These are phyloP conservation scores for Leccinum ochraceum DNA, from an alignment of 768 basidiomycete genomes.

Conservation along the genomic window DNA sequence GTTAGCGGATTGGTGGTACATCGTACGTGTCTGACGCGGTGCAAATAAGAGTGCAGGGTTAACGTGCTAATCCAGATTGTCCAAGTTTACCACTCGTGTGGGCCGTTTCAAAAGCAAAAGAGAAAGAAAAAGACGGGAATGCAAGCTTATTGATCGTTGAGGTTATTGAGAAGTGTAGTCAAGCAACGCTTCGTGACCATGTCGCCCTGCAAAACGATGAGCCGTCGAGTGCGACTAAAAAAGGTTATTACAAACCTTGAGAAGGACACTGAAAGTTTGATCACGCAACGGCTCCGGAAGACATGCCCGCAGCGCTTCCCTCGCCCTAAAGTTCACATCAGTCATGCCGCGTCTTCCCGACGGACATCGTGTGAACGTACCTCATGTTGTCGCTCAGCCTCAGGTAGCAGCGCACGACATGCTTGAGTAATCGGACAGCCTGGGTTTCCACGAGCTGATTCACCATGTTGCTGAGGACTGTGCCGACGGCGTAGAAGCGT, in stretches of 20 bases:
- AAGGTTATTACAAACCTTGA: constrained; percentile 62
- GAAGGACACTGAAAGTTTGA: constrained; percentile 85
- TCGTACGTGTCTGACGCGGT: constrained; percentile 24
- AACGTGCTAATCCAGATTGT: constrained; percentile 33
- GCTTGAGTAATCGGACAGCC: constrained; percentile 93
- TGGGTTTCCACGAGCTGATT: constrained; percentile 97
- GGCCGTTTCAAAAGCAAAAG: constrained; percentile 22
- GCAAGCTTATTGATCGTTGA: constrained; percentile 60
- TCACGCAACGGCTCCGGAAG: constrained; percentile 94
- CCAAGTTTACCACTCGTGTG: constrained; percentile 27
- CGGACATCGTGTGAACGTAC: constrained; percentile 44
- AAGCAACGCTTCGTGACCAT: constrained; percentile 97
- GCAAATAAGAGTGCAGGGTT: constrained; percentile 32
- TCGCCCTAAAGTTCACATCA: constrained; percentile 57
- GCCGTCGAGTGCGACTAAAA: not conserved
- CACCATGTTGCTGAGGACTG: constrained; percentile 98
- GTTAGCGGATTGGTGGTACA: constrained; percentile 35
- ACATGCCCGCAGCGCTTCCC: constrained; percentile 94
- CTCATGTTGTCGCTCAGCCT: constrained; percentile 94
- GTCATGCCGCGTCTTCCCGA: constrained; percentile 3
- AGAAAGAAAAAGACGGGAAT: constrained; percentile 1
- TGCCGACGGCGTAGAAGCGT: constrained; percentile 98
- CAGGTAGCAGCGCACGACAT: constrained; percentile 97
- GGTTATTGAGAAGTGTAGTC: constrained; percentile 85
- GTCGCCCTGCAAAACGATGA: constrained; percentile 65